Conservation (phyloP, 495 filamentous ascomycete species). For the Podospora tetraspora region DNA sequence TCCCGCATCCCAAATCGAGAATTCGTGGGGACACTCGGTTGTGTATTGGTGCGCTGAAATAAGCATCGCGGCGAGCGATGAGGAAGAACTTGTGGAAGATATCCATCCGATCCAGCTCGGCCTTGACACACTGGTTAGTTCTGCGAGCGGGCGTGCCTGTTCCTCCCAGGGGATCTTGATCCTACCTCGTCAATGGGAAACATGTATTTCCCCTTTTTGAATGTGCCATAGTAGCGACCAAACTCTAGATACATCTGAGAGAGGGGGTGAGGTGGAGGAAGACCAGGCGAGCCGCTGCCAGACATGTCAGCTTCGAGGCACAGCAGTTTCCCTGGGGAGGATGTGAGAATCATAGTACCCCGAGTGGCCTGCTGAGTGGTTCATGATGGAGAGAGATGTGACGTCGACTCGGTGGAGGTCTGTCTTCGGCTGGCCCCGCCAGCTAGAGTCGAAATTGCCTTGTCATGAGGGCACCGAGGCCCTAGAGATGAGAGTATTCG, state of each 20-base stretch:
- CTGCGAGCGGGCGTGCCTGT: background rate
- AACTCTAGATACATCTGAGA: slow-evolving; percentile 44
- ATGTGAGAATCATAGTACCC: background rate
- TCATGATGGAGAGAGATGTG: background rate
- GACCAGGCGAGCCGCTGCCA: background rate
- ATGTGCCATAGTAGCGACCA: slow-evolving; percentile 53
- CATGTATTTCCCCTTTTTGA: slow-evolving; percentile 53
- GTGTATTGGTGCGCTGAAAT: slow-evolving; percentile 51
- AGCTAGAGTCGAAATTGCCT: background rate
- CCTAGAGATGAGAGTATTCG: background rate
- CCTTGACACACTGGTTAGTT: slow-evolving; percentile 30
- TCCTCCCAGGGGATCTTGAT: background rate
- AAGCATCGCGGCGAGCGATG: slow-evolving; percentile 56
- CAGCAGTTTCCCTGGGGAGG: background rate
- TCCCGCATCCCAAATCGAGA: slow-evolving; percentile 81
- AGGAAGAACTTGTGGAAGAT: slow-evolving; percentile 71
- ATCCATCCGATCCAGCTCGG: slow-evolving; percentile 70
- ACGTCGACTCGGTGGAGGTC: background rate
- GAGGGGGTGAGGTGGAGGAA: background rate
- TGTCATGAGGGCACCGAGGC: background rate
- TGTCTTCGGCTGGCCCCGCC: background rate
- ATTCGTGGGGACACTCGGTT: slow-evolving; percentile 42
- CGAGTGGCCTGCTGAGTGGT: background rate
- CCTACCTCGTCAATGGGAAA: slow-evolving; percentile 59
- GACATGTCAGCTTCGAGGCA: background rate